A percentile compares a stretch with the other conserved stretches of the same genome.
Evolutionary conservation across 2,329 filamentous ascomycete genomes (phyloP).

Genomic region (Phyllosticta citrichinensis): DNA sequence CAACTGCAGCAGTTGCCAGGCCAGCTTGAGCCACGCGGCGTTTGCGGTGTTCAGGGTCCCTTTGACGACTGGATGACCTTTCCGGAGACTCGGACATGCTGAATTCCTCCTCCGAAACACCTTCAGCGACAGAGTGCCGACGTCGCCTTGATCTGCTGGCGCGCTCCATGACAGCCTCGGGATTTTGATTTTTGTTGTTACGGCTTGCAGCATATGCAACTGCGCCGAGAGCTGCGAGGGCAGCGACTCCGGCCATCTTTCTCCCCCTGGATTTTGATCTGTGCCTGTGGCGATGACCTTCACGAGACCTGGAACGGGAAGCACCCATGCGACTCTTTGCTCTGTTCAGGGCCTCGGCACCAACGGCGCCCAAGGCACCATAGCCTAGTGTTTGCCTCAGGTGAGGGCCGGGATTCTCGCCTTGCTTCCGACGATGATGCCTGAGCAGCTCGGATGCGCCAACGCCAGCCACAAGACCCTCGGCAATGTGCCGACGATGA

Average conservation of each 20-base stretch:
- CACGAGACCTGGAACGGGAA: background rate
- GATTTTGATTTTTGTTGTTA: slow-evolving; percentile 40
- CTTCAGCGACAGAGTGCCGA: slow-evolving; percentile 22
- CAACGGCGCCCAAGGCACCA: slow-evolving; percentile 51
- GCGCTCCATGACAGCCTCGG: slow-evolving; percentile 36
- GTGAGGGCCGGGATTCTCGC: slow-evolving; percentile 42
- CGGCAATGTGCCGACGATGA: slow-evolving; percentile 51
- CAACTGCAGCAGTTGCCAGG: slow-evolving; percentile 51
- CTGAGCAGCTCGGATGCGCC: slow-evolving; percentile 52
- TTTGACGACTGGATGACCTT: slow-evolving; percentile 32
- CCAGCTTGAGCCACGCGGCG: slow-evolving; percentile 52
- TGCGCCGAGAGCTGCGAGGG: slow-evolving; percentile 50
- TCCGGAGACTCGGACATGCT: slow-evolving; percentile 26
- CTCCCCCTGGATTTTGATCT: slow-evolving; percentile 33
- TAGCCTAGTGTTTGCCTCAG: slow-evolving; percentile 48
- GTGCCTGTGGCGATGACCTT: slow-evolving; percentile 16
- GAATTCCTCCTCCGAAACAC: slow-evolving; percentile 16
- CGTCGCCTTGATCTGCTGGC: slow-evolving; percentile 36
- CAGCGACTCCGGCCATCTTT: slow-evolving; percentile 48
- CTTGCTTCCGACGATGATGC: slow-evolving; percentile 46
- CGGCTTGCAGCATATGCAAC: slow-evolving; percentile 43
- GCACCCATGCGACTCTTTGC: slow-evolving; percentile 28
- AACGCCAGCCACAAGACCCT: slow-evolving; percentile 50
- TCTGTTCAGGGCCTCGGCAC: slow-evolving; percentile 47
- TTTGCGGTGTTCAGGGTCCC: slow-evolving; percentile 43